These are phyloP conservation scores for Trebouxiophyceae sp. DNA, from an alignment of 163 green algal genomes.

Conservation along the genomic window DNA sequence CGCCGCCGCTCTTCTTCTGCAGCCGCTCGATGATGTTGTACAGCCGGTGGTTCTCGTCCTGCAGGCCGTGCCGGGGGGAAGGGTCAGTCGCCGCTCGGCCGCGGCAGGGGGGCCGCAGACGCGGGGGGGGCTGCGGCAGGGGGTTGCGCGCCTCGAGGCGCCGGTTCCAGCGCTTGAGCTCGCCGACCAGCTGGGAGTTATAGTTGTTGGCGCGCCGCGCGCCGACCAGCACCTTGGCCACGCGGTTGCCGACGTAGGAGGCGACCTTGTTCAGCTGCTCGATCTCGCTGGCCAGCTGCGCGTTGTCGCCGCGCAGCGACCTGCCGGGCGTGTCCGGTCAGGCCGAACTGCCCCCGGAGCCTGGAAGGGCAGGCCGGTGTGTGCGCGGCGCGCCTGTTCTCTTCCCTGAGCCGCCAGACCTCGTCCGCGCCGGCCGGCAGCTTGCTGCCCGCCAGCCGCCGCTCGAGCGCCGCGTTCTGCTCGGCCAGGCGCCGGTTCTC, in stretches of 20 bases:
- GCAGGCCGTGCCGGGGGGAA: background rate
- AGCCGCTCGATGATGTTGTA: constrained; percentile 15
- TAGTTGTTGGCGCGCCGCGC: constrained; percentile 9
- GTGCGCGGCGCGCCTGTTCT: background rate
- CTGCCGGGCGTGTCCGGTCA: too few species aligned
- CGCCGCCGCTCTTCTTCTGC: background rate
- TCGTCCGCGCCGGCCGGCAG: background rate
- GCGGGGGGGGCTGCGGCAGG: background rate
- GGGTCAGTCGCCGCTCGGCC: background rate
- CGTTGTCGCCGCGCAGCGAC: constrained; percentile 5
- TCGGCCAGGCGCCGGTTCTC: too few species aligned
- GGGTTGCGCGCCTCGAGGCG: constrained; percentile 10
- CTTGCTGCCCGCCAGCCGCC: background rate
- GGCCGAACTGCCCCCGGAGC: too few species aligned
- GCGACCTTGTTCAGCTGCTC: constrained; percentile 13
- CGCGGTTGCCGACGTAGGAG: constrained; percentile 6
- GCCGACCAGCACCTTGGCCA: constrained; percentile 12
- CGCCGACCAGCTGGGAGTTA: constrained; percentile 11
- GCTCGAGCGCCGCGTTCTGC: too few species aligned
- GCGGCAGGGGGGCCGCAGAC: background rate
- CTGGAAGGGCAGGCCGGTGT: too few species aligned
- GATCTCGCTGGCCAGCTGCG: constrained; percentile 1
- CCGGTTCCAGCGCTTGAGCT: constrained; percentile 23
- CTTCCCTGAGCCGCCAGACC: background rate
- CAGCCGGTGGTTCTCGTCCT: constrained; percentile 18